These are phyloP conservation scores for Neurospora sp. DNA, from an alignment of 495 filamentous ascomycete species.

Conservation along the genomic window DNA sequence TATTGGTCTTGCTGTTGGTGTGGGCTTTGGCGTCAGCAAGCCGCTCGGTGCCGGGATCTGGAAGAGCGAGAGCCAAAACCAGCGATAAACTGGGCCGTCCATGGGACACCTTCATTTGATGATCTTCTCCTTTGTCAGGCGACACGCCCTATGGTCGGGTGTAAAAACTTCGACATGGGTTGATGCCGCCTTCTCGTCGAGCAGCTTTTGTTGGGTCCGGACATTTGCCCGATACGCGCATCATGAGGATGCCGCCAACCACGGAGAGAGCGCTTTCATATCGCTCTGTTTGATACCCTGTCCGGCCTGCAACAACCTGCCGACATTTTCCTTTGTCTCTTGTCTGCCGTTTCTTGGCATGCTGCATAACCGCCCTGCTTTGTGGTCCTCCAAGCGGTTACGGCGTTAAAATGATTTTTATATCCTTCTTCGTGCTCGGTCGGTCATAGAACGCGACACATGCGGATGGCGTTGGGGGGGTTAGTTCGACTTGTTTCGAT, in stretches of 20 bases:
- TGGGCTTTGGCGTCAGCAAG: slow-evolving; percentile 42
- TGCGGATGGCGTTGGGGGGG: background rate
- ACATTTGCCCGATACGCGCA: background rate
- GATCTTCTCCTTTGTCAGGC: background rate
- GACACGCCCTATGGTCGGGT: background rate
- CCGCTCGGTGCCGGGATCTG: slow-evolving; percentile 37
- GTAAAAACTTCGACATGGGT: background rate
- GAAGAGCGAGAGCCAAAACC: slow-evolving; percentile 23
- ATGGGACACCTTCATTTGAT: background rate
- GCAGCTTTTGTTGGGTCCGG: background rate
- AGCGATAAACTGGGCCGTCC: background rate
- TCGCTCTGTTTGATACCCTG: background rate
- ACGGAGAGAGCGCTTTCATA: background rate
- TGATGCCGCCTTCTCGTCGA: background rate
- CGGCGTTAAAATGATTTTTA: background rate
- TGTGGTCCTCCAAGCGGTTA: background rate
- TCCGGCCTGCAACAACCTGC: background rate
- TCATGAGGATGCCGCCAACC: background rate
- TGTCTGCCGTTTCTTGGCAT: background rate
- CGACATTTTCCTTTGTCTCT: background rate
- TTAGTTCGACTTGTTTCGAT: background rate
- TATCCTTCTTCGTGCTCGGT: background rate
- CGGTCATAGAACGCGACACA: background rate
- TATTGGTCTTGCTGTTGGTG: slow-evolving; percentile 35
- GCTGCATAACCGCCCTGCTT: background rate